Base-by-base conservation (phyloP, 202 grass and related monocot genomes). In the Eragrostis tef region DNA sequence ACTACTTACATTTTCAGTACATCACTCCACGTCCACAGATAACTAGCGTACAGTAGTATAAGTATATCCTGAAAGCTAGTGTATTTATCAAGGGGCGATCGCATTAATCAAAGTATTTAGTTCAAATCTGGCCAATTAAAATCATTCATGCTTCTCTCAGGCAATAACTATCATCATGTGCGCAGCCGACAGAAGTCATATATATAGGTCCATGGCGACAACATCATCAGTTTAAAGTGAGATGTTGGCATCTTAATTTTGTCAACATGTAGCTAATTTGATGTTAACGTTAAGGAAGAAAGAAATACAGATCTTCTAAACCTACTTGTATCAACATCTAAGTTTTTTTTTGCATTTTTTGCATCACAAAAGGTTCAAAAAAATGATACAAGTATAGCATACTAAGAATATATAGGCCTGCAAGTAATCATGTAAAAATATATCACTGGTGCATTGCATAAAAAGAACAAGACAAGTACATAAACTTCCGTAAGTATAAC, bases 211-310 rank as follows among this genome's bases (percentile, higher is more conserved):
- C 17, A 9, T 67, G 20, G 74, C 21, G 61, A 64, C 29, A 80
- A 45, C 21, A 42, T 67, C 49, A 44, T 25, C 31, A 71, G 25
- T 10, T 57, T 59, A 59, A 83, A 31, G 67, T 58, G 26, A 52
- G 27, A 78, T 14, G 57, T 53, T 81, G 56, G 73, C 51, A 74
- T 73, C 20, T 43, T 29, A 73, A 51, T 47, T 57, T 78, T 79
- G 60, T 79, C 74, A 73, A 83, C 15, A 60, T 17, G 29, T 11
- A 22, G 42, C 80, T 79, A 60, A 58, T 20, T 84, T 60, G 60
- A 61, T 79, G 59, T 51, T 51, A 87, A 79, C 68, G 31, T 45
- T 31, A 56, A 41, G 27, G 11, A 14, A 73, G 10, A 24, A 5
- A 5, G 8, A 3, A 5, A 19, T 69, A 49, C 20, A 44, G 14